Evolutionary conservation across 441 rosid species (phyloP), one percentile per base, ranked within the genome.

Genomic region (Erodium moschatum): DNA sequence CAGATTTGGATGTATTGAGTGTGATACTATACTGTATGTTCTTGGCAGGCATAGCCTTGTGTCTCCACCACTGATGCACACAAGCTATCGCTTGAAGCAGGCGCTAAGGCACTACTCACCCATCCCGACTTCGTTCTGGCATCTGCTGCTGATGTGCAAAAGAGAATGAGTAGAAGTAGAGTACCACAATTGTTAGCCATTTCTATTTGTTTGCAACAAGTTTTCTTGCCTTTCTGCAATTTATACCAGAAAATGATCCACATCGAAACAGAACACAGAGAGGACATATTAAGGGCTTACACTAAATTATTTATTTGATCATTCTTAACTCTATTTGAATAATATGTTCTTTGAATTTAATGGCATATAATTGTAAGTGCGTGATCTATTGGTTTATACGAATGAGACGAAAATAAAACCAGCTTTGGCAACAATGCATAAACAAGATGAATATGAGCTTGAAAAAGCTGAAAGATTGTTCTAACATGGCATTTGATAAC

Each of bases 21-120:
- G 3, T 11, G 8, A 27, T 21, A 7, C 1, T 12, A 52, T 74
- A 83, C 87, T 8, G 70, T 77, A 66, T 80, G 80, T 76, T 85
- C 89, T 46, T 80, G 77, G 74, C 87, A 85, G 46, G 73, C 71
- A 69, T 85, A 85, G 74, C 89, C 87, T 72, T 73, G 77, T 54
- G 83, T 5, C 54, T 75, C 76, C 63, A 79, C 85, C 80, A 83
- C 48, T 54, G 79, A 77, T 63, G 69, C 61, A 71, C 89, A 85
- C 10, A 85, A 73, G 8, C 77, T 35, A 40, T 68, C 73, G 48
- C 68, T 40, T 18, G 67, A 68, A 68, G 24, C 65, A 33, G 73
- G 20, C 33, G 61, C 65, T 31, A 46, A 46, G 52, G 52, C 52
- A 13, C 52, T 46, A 46, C 13, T 46, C 52, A 35, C 27, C n/a